Evolutionary conservation across 2,329 filamentous ascomycete genomes (phyloP).

Genomic region (Scytalidium lignicola): DNA sequence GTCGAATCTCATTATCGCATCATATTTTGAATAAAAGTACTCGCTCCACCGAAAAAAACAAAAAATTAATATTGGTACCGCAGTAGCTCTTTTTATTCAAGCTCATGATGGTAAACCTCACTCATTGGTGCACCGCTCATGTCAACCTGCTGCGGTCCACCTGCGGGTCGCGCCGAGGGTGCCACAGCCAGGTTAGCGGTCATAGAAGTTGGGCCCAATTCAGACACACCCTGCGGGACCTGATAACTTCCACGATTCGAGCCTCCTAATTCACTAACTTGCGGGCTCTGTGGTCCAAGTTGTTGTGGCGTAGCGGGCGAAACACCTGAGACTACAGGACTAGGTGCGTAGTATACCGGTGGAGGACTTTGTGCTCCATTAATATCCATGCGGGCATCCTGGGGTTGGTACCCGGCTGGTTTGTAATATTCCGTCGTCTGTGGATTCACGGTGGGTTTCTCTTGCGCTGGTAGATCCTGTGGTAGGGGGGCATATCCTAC

Average conservation of each 20-base stretch:
- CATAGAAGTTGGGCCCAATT: neutral
- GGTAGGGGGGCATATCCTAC: neutral
- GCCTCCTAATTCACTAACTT: neutral
- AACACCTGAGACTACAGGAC: neutral
- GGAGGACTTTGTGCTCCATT: slow-evolving; percentile 10
- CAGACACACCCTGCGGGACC: neutral
- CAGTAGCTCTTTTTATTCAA: neutral
- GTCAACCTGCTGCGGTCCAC: slow-evolving; percentile 5
- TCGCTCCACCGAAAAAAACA: neutral
- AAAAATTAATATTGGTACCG: neutral
- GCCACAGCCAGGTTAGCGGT: neutral
- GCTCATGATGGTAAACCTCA: slow-evolving; percentile 12
- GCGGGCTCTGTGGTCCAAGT: neutral
- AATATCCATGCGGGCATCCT: slow-evolving; percentile 1
- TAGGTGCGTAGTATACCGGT: neutral
- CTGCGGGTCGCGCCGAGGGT: neutral
- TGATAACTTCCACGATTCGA: neutral
- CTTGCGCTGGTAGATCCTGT: neutral
- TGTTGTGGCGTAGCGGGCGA: neutral
- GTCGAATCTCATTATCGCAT: too few relatives aligned
- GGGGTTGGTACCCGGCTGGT: neutral
- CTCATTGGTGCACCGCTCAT: slow-evolving; percentile 16
- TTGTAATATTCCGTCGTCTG: neutral
- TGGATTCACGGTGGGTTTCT: neutral
- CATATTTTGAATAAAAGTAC: neutral